Base-by-base conservation (phyloP, 768 basidiomycete genomes). In the Asterophora parasitica region DNA sequence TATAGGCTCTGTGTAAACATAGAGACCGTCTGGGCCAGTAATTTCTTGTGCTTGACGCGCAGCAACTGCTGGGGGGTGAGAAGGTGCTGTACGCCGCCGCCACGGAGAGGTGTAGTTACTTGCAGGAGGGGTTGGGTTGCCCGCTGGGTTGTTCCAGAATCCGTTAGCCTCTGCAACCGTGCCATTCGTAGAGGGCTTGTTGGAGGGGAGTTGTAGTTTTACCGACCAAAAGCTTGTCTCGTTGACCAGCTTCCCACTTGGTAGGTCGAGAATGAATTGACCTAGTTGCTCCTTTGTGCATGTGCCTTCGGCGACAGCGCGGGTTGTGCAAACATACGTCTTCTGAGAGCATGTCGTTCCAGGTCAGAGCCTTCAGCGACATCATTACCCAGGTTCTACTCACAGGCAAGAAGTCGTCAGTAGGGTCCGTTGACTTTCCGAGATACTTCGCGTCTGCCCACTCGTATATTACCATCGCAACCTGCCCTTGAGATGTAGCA, bases 381-480 rank as follows among this genome's bases (percentile, higher is more conserved):
- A 27, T 10, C n/a, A 23, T 13, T 27, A n/a, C 9, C 17, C 7
- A 17, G 48, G 13, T 26, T 4, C 27, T 26, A 31, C 83, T 79
- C 65, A 92, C 86, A 54, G 86, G 87, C 42, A 85, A 59, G 46
- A 71, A 69, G 32, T 79, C 75, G 52, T 81, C 74, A 4, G 61
- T 65, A 27, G 66, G 51, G 4, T 81, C 80, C 26, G 82, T 81
- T 38, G 74, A 68, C 62, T 77, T 82, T 28, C 96, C 96, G 2
- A 99, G 75, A 61, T 89, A 93, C 38, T 74, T 68, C 44, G 83
- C 83, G 61, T 99, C 96, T 23, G 74, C 64, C 94, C 94, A 99
- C 68, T 98, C 95, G 60, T 97, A 99, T 17, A 99, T 82, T 44
- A 95, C 88, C 77, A 96, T 83, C 20, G 95, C 91, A 15, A 96